Evolutionary conservation across 177 flowering plant species (phyloP), one percentile per base, ranked within the genome.

Genomic region (Telopea speciosissima): DNA sequence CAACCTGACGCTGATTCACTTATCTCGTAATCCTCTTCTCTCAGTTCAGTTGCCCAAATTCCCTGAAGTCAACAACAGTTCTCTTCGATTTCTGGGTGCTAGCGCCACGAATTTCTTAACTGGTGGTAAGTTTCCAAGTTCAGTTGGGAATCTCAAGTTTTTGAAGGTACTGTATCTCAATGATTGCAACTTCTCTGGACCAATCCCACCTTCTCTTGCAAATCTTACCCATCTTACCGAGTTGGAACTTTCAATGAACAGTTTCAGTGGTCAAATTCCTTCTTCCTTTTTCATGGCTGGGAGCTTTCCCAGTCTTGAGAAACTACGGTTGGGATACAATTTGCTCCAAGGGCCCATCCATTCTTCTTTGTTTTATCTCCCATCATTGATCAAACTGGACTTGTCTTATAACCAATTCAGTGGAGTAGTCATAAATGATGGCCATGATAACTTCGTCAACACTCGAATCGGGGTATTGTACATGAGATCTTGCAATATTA

Each of bases 401-500:
- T 44, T 44, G 9, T 44, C 13, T 8, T 9, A 44, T 9, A 44
- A 44, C 9, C 49, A 44, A 2, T 44, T 44, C 13, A 44, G 14
- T 9, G 49, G 49, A 4, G 31, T 28, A 4, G 31, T 28, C 31
- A 9, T 44, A 1, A 44, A 44, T 13, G 14, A 44, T 13, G 14
- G 14, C 14, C 11, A 1, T 2, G 49, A 2, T 4, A 28, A 28
- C 31, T 28, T 26, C 56, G 21, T 58, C 63, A 45, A 24, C 19
- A 21, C 31, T 9, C 45, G 36, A 26, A 24, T 21, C 4, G 12
- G 16, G 13, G 21, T 0, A 56, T 70, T 70, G 58, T 3, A 1
- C 3, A 16, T 61, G 14, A 6, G 36, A 24, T 70, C 59, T 62
- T 70, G 72, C 72, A 62, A 70, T 65, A 23, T 70, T 36, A 61